Evolutionary conservation across 2,329 filamentous ascomycete species (phyloP).

Genomic region (Ophiocordyceps unilateralis): DNA sequence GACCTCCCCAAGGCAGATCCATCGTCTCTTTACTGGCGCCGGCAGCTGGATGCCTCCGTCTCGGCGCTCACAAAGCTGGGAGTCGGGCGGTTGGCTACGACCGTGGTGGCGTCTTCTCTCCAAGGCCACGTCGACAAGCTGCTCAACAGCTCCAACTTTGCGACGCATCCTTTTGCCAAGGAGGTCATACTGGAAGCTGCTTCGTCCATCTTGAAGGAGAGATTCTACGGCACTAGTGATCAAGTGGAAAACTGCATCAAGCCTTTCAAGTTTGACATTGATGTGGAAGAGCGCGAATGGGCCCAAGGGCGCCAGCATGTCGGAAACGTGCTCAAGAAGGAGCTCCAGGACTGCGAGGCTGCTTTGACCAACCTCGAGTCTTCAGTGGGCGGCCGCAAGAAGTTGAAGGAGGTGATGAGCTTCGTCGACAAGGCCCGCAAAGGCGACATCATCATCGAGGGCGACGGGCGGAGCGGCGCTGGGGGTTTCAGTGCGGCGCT

Average conservation of each 20-base stretch:
- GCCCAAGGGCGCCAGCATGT: conserved; percentile 69
- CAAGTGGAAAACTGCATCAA: conserved; percentile 99
- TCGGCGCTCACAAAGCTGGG: conserved; percentile 86
- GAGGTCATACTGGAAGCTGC: conserved; percentile 88
- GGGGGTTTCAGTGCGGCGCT: conserved; percentile 86
- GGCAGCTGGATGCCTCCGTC: conserved; percentile 83
- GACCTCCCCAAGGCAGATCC: conserved; percentile 74
- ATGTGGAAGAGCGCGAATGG: conserved; percentile 88
- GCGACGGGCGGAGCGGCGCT: conserved; percentile 66
- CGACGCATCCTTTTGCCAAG: conserved; percentile 77
- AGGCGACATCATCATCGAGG: conserved; percentile 71
- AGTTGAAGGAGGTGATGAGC: conserved; percentile 72
- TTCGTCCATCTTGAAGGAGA: conserved; percentile 75
- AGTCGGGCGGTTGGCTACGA: conserved; percentile 82
- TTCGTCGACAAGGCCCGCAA: conserved; percentile 85
- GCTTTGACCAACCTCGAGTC: conserved; percentile 63
- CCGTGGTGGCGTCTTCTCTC: conserved; percentile 74
- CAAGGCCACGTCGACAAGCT: conserved; percentile 70
- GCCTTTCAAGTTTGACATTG: conserved; percentile 95
- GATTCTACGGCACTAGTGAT: conserved; percentile 92
- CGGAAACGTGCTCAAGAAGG: conserved; percentile 63
- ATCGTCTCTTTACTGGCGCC: conserved; percentile 77
- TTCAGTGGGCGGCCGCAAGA: conserved; percentile 62
- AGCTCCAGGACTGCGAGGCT: conserved; percentile 67
- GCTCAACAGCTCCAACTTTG: conserved; percentile 66